Evolutionary conservation across 805 yeast species (phyloP).

Genomic region (Wickerhamiella shivajii): DNA sequence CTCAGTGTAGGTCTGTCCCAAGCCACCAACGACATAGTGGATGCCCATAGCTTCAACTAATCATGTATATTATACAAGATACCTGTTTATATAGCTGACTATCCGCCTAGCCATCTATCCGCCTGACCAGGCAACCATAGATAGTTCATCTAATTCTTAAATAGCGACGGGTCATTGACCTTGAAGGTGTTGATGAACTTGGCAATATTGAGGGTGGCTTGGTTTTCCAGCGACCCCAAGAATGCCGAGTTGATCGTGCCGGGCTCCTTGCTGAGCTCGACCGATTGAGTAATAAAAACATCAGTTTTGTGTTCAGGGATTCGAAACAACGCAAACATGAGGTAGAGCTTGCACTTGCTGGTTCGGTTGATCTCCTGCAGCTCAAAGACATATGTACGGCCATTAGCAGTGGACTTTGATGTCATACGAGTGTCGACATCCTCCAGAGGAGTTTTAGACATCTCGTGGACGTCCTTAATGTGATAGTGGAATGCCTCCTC

Average conservation of each 20-base stretch:
- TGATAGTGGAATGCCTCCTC: slow-evolving; percentile 15
- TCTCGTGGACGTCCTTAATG: slow-evolving; percentile 16
- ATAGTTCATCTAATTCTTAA: slow-evolving; percentile 1
- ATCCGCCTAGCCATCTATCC: too few species aligned
- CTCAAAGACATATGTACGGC: slow-evolving; percentile 12
- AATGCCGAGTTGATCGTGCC: not conserved
- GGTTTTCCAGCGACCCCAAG: not conserved
- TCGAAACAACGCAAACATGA: slow-evolving; percentile 15
- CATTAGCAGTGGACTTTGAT: slow-evolving; percentile 8
- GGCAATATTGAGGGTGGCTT: slow-evolving; percentile 9
- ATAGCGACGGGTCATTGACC: slow-evolving; percentile 14
- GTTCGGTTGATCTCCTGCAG: slow-evolving; percentile 11
- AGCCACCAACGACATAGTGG: too few species aligned
- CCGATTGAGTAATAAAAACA: slow-evolving; percentile 14
- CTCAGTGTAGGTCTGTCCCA: too few species aligned
- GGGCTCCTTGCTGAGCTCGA: slow-evolving; percentile 3
- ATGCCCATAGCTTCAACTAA: too few species aligned
- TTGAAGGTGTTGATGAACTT: slow-evolving; percentile 10
- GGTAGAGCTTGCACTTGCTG: slow-evolving; percentile 4
- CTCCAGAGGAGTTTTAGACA: slow-evolving; percentile 9
- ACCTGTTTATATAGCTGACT: too few species aligned
- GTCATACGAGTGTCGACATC: slow-evolving; percentile 6
- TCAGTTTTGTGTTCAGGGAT: slow-evolving; percentile 15
- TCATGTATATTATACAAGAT: too few species aligned
- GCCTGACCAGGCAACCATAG: too few species aligned